Base-by-base conservation (phyloP, 371 early-diverging fungal species). In the Amoeboaphelidium occidentale region DNA sequence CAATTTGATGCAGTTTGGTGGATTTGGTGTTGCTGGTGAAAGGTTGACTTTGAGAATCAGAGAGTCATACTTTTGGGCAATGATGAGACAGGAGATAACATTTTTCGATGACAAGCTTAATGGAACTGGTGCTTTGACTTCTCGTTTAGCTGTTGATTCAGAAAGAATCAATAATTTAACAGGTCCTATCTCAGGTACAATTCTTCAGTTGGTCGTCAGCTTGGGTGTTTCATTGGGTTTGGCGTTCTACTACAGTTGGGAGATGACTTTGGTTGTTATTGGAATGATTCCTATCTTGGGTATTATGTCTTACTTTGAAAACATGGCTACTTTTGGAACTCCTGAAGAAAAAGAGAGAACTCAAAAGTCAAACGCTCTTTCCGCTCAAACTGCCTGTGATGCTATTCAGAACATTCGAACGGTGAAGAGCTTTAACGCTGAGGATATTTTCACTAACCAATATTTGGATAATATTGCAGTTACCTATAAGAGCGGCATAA, bases 211-310 rank as follows among this genome's bases (percentile, higher is more conserved):
- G 32, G 17, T 45, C 3, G 45, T 25, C 2, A 45, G 45, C 0
- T 22, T 43, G 21, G 43, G 1, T 17, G 17, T 21, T 22, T n/a
- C 25, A 25, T 52, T 25, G 23, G 39, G 22, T 22, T 2, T 12
- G 4, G 6, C 3, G 39, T 28, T 6, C 13, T n/a, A 3, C 26
- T 23, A 25, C 22, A 21, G 45, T 49, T 53, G 51, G 27, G 14
- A 22, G 42, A 32, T 42, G 21, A 44, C 26, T 53, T 28, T 69
- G 42, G 58, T 72, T 1, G 53, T 80, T 22, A 49, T 78, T 51
- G 77, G 68, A 27, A 53, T 69, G 23, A 58, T 61, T 27, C 65
- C 72, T 23, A 60, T 76, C 25, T 47, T 72, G 21, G 63, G 62
- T 12, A 58, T 69, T 43, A 45, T 64, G 26, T 47, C 60, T 4